A percentile compares a stretch with the other conserved stretches of the same genome.
Evolutionary conservation across 2,329 filamentous ascomycete genomes (phyloP).

Genomic region (Pseudocercospora pini-densiflorae): DNA sequence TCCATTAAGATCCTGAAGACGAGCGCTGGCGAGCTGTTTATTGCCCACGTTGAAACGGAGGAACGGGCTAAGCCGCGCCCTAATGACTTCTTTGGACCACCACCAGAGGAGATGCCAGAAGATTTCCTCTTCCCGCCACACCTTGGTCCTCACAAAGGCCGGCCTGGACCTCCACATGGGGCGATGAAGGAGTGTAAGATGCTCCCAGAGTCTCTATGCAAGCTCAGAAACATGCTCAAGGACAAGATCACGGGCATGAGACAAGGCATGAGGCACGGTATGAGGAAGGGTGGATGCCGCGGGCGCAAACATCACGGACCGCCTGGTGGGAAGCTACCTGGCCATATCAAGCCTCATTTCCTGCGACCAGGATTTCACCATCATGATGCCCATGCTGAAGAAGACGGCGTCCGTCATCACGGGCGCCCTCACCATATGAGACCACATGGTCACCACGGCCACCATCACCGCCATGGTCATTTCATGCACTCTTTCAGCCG

Average conservation of each 20-base stretch:
- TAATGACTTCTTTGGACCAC: slow-evolving; percentile 32
- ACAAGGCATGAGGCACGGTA: slow-evolving; percentile 13
- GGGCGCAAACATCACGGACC: slow-evolving; percentile 32
- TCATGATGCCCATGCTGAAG: slow-evolving; percentile 25
- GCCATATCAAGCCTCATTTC: slow-evolving; percentile 38
- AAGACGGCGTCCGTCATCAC: slow-evolving; percentile 26
- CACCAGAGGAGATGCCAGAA: slow-evolving; percentile 22
- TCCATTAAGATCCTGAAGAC: slow-evolving; percentile 67
- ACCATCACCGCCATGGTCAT: slow-evolving; percentile 42
- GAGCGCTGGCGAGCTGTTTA: slow-evolving; percentile 58
- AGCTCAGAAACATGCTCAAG: slow-evolving; percentile 58
- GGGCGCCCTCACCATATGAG: slow-evolving; percentile 34
- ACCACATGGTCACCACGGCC: slow-evolving; percentile 36
- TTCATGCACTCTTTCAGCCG: slow-evolving; percentile 55
- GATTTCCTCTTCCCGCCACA: slow-evolving; percentile 21
- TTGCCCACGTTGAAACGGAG: slow-evolving; percentile 44
- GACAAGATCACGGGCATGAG: slow-evolving; percentile 53
- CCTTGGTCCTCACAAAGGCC: slow-evolving; percentile 9
- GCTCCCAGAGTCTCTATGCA: slow-evolving; percentile 56
- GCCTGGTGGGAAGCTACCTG: slow-evolving; percentile 28
- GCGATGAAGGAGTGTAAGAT: slow-evolving; percentile 43
- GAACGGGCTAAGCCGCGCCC: slow-evolving; percentile 13
- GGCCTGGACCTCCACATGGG: slow-evolving; percentile 15
- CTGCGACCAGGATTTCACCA: slow-evolving; percentile 28
- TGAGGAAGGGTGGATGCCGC: slow-evolving; percentile 35